Percentiles rank a stretch among this genome's conserved stretches.
Conservation (phyloP, 441 rosid species). For the Eutrema salsugineum region DNA sequence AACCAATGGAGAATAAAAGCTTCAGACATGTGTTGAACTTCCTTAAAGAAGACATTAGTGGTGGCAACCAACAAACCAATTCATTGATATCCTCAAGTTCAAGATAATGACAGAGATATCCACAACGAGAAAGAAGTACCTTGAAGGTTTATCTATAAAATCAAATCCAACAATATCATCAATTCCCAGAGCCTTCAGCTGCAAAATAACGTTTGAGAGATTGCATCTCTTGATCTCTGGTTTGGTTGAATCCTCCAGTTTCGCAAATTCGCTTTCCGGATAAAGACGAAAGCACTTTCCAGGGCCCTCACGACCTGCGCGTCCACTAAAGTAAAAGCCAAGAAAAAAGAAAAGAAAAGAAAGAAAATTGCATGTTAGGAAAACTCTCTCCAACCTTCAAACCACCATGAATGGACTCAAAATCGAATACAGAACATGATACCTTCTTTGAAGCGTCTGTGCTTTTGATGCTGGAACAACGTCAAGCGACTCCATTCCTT, state of each 20-base stretch:
- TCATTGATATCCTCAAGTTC: not conserved
- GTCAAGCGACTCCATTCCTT: conserved; percentile 86
- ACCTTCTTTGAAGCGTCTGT: conserved; percentile 95
- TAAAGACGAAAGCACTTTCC: conserved; percentile 94
- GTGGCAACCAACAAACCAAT: not conserved
- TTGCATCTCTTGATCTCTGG: conserved; percentile 95
- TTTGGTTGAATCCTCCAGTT: conserved; percentile 83
- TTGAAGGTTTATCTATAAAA: conserved; percentile 90
- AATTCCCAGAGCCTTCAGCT: conserved; percentile 86
- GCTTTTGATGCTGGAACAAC: conserved; percentile 90
- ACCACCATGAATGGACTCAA: not conserved
- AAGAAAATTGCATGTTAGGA: not conserved
- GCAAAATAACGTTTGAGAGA: conserved; percentile 88
- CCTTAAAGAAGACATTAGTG: not conserved
- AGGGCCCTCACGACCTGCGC: conserved; percentile 96
- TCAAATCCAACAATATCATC: conserved; percentile 94
- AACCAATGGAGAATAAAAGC: not conserved
- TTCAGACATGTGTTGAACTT: not conserved
- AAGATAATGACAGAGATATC: not conserved
- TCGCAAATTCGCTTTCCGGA: conserved; percentile 87
- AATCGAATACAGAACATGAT: conserved; percentile 7
- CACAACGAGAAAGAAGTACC: conserved; percentile 38
- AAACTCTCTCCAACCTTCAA: not conserved
- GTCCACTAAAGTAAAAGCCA: conserved; percentile 63
- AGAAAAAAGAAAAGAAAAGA: not conserved